Evolutionary conservation across 2,329 filamentous ascomycete genomes (phyloP), one percentile per base, ranked within the genome.

Genomic region (Fusarium nisikadoi): DNA sequence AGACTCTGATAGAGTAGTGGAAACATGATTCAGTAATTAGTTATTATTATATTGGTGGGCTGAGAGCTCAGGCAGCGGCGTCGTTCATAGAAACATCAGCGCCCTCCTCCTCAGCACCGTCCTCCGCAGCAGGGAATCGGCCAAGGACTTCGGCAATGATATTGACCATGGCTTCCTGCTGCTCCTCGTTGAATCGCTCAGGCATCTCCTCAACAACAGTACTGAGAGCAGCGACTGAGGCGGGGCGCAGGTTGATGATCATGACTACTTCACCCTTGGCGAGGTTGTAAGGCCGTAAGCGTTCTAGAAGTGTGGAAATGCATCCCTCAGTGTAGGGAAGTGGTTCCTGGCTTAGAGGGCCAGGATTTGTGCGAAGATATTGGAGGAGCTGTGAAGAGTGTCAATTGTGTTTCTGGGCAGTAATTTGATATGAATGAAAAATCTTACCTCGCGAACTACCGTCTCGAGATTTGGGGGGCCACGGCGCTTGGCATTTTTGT

Each of bases 251-350:
- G 77, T 93, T 93, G 73, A 92, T 79, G 52, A 93, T 87, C 88
- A 92, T 91, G 76, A 93, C 82, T 60, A 91, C 81, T 80, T 93
- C 91, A 59, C 89, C 89, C 83, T 93, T 93, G 80, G 88, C 88
- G 61, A 93, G 84, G 49, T 89, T 85, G 79, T 87, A 91, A 2
- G 83, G 83, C 16, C 85, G 84, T 54, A 93, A 82, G 29, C 82
- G 84, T 75, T 87, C 81, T 43, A 92, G 82, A 43, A 93, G 86
- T 29, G 78, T 80, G 11, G 82, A 76, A 69, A 92, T 87, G 55
- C 85, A 86, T 14, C 81, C 80, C n/a, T 85, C 78, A 58, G 83
- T 83, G 79, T 90, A 92, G 7, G 85, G 84, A 57, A 84, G 72
- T 23, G 87, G 87, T 68, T 84, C 84, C 75, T 88, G 86, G 76